These are phyloP conservation scores for Calocybe cyanea DNA, from an alignment of 768 basidiomycete species.

Conservation along the genomic window DNA sequence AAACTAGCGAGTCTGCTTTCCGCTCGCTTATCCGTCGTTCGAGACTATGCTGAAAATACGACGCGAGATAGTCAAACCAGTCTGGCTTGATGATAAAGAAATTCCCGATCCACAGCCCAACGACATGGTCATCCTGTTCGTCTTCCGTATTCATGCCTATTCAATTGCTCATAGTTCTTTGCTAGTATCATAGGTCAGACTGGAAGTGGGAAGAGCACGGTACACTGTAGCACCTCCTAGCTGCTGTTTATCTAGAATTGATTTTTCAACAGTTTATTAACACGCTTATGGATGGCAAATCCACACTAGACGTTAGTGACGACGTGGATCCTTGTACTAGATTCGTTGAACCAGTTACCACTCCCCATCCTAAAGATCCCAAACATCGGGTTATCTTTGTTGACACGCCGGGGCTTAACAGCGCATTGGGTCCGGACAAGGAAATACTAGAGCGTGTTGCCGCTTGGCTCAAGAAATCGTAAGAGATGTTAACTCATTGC, in stretches of 20 bases:
- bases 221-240: neutral
- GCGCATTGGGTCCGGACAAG: slow-evolving; percentile 6
- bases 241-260: neutral
- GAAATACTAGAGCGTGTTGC: slow-evolving; percentile 9
- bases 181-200: slow-evolving; percentile 13
- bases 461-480: slow-evolving; percentile 12
- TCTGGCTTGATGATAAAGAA: neutral
- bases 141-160: neutral
- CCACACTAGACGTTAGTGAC: slow-evolving; percentile 8
- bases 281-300: slow-evolving; percentile 2
- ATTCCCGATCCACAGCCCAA: slow-evolving; percentile 10
- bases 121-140: slow-evolving; percentile 16
- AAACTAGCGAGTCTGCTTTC: too few species aligned
- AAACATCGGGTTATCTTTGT: slow-evolving; percentile 10
- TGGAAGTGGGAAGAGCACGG: slow-evolving; percentile 15
- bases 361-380: slow-evolving; percentile 10
- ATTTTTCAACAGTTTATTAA: slow-evolving; percentile 10
- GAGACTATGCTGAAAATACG: too few species aligned
- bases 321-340: slow-evolving; percentile 13
- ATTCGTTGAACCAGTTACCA: slow-evolving; percentile 3
- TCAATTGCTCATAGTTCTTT: neutral
- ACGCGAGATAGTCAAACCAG: too few species aligned
- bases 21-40: too few species aligned
- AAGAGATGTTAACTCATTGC: neutral
- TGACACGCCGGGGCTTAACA: slow-evolving; percentile 15